Percentiles rank a stretch among this genome's conserved stretches.
Evolutionary conservation across 257 asterid species (phyloP).

Genomic region (Mitragyna speciosa): DNA sequence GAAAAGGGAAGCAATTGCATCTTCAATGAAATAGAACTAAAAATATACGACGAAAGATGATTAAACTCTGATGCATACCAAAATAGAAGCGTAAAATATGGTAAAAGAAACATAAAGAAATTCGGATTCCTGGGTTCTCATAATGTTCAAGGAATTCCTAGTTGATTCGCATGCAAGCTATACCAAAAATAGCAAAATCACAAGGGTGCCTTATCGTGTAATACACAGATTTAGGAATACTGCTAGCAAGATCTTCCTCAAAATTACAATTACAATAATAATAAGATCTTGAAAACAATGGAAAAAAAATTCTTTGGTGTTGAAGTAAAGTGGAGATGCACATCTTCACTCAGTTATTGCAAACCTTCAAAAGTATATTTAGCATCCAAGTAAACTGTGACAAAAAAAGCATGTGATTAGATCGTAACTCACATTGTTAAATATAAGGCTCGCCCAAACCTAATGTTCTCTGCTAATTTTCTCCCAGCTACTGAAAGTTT

Average conservation of each 20-base stretch:
- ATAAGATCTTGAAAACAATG: not conserved
- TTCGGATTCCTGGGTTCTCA: not conserved
- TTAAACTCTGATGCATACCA: not conserved
- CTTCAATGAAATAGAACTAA: not conserved
- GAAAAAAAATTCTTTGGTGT: not conserved
- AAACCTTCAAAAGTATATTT: slow-evolving; percentile 9
- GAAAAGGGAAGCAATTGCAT: not conserved
- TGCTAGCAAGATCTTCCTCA: not conserved
- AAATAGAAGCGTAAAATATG: not conserved
- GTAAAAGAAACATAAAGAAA: not conserved
- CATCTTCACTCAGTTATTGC: not conserved
- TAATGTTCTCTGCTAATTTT: slow-evolving; percentile 33
- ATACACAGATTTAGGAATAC: not conserved
- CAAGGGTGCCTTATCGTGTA: not conserved
- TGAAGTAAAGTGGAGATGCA: not conserved
- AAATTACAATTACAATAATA: not conserved
- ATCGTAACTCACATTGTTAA: slow-evolving; percentile 67
- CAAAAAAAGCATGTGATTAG: slow-evolving; percentile 13
- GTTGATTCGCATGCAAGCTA: not conserved
- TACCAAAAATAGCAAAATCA: not conserved
- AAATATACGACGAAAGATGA: not conserved
- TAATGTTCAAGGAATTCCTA: not conserved
- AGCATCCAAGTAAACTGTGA: slow-evolving; percentile 5
- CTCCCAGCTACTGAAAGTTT: slow-evolving; percentile 60
- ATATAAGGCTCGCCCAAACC: slow-evolving; percentile 62